Base-by-base conservation (phyloP, 371 early-diverging fungal species). In the Mortierella sp. region DNA sequence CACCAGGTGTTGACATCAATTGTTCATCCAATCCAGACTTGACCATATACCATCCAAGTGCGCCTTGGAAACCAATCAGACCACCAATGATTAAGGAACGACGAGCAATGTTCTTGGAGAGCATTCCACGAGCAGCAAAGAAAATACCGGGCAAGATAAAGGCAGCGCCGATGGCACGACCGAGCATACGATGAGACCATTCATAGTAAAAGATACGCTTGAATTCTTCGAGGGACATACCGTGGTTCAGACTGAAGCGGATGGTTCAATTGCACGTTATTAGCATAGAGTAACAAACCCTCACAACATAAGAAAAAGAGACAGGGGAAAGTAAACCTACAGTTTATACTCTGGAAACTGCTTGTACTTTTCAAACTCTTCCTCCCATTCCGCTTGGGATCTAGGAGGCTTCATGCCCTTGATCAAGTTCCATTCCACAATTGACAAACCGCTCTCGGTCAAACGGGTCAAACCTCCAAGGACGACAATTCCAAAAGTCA, bases 11-110 rank as follows among this genome's bases (percentile, higher is more conserved):
- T 70, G 94, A 88, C 84, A 95, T 86, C 41, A 96, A 82, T 63
- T 95, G 94, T 58, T 94, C 87, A 22, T 92, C 91, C 13, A 98
- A 86, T 15, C 99, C 99, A 52, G 94, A 94, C 62, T 95, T 92
- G 32, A 98, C 99, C 99, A 98, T 98, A 84, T 95, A 97, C 99
- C 99, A 98, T 63, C 99, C 99, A 81, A 98, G 90, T 16, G 92
- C 90, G 48, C 99, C 99, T 90, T 97, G 98, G 78, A 92, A 91
- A 40, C 97, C 95, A 55, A 98, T 88, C 61, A 98, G 75, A 36
- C 87, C 85, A 48, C 93, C 94, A 36, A 97, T 88, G 11, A 93
- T 89, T 67, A 93, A 84, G 15, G 93, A 91, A 55, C 93, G 90
- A 47, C 90, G 91, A n/a, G 84, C 86, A 43, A 92, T 89, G 1